A percentile compares a stretch with the other conserved stretches of the same genome.
phyloP scores from a whole-genome alignment of 768 basidiomycete species.

The Rhodosporidiobolus odoratus region DNA sequence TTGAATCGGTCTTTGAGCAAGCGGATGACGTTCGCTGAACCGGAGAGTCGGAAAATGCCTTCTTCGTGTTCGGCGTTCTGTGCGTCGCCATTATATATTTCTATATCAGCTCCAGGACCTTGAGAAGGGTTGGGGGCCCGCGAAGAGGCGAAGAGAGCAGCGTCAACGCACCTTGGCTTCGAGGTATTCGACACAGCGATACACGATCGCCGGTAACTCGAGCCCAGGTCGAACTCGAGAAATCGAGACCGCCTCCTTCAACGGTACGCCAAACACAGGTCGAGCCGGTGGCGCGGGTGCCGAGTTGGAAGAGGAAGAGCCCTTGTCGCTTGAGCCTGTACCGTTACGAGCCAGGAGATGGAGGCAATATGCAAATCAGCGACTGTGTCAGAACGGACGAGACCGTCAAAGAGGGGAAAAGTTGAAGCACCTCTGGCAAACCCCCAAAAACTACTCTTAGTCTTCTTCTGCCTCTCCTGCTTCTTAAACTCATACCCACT shows the following conservation, averaged over 20 bases:
- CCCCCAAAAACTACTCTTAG: constrained; percentile 90
- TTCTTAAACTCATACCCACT: constrained; percentile 85
- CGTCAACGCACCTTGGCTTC: constrained; percentile 59
- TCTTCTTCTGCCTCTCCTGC: constrained; percentile 75
- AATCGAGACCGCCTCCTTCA: constrained; percentile 82
- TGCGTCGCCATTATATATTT: too few relatives aligned
- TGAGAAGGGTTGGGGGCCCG: background rate
- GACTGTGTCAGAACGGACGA: background rate
- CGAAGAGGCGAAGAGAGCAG: background rate
- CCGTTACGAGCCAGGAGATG: background rate
- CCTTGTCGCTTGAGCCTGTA: constrained; percentile 11
- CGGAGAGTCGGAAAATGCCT: constrained; percentile 79
- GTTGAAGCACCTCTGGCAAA: constrained; percentile 56
- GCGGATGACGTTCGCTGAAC: constrained; percentile 36
- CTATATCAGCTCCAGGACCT: background rate
- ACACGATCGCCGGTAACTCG: constrained; percentile 86
- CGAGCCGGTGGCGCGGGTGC: constrained; percentile 51
- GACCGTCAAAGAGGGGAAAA: background rate
- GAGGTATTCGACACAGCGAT: constrained; percentile 89
- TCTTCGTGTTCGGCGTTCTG: constrained; percentile 87
- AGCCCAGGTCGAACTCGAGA: constrained; percentile 64
- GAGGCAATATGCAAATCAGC: too few relatives aligned
- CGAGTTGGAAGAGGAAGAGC: background rate
- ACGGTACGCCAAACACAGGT: constrained; percentile 79
- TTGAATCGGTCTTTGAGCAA: constrained; percentile 88